Evolutionary conservation across 2,329 filamentous ascomycete species (phyloP), one percentile per base, ranked within the genome.

Genomic region (Claviceps humidiphila): DNA sequence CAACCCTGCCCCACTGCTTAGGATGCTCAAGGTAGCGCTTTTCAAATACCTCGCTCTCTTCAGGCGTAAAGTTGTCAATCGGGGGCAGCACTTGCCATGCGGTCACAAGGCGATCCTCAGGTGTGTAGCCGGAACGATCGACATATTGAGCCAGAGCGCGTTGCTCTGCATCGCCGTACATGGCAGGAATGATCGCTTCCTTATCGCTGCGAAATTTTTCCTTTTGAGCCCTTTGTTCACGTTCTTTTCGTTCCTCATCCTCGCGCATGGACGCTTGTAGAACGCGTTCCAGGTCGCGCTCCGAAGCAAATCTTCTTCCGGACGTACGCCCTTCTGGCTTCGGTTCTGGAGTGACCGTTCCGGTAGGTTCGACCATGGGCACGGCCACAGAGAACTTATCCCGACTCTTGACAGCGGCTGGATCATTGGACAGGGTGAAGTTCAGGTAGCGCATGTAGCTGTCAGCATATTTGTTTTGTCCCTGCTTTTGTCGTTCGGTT

Each of bases 1-100:
- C 84, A 53, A 93, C 82, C 59, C 80, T 82, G 53, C 85, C 85
- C 85, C 86, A 93, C 61, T 89, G 86, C 73, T 93, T 93, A 0
- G 86, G 85, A 53, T 78, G 79, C 55, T 88, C 84, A 49, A 87
- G 74, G 61, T 89, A 91, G 11, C 80, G 76, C 58, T 84, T 82
- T 58, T 89, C 84, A 62, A 93, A 89, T 30, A 78, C 72, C 45
- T 78, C 75, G 40, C 79, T 74, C 64, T 93, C 87, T 56, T 85
- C 79, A 17, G 79, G 73, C 0, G 80, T 85, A 66, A 90, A 91
- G 61, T 89, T 87, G 62, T 88, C 82, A 51, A 82, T 72, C 4
- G 84, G 82, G 13, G 85, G 83, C 47, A 88, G 74, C 49, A 87
- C 84, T 53, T 87, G 79, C 73, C 85, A 89, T 14, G 80, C 74